Evolutionary conservation across 2,329 filamentous ascomycete species (phyloP).

Genomic region (Aaosphaeria arxii): DNA sequence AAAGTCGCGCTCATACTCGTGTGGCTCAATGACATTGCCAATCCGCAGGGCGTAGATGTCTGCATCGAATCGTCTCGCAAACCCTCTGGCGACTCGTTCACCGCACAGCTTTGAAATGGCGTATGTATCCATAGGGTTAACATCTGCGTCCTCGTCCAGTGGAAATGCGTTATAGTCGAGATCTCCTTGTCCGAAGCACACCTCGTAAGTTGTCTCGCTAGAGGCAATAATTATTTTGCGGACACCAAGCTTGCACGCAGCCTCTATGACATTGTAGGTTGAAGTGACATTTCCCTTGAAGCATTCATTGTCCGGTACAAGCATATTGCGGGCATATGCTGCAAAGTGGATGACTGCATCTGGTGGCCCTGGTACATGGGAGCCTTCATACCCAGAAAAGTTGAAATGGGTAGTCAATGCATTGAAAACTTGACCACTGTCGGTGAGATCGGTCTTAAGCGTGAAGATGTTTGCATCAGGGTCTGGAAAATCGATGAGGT

Average conservation of each 20-base stretch:
- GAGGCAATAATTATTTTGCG: slow-evolving; percentile 61
- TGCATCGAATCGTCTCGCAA: slow-evolving; percentile 52
- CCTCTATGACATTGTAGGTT: slow-evolving; percentile 63
- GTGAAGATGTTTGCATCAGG: slow-evolving; percentile 48
- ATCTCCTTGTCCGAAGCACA: slow-evolving; percentile 60
- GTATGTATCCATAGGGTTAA: slow-evolving; percentile 61
- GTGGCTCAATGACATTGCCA: slow-evolving; percentile 60
- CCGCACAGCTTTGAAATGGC: slow-evolving; percentile 59
- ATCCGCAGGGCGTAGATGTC: slow-evolving; percentile 63
- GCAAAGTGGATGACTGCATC: slow-evolving; percentile 64
- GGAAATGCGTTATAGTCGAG: slow-evolving; percentile 57
- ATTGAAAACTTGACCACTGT: slow-evolving; percentile 56
- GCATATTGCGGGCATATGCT: slow-evolving; percentile 58
- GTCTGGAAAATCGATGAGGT: slow-evolving; percentile 47
- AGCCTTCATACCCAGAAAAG: slow-evolving; percentile 48
- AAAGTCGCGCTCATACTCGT: slow-evolving; percentile 58
- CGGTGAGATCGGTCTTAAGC: slow-evolving; percentile 54
- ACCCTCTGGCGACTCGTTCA: slow-evolving; percentile 56
- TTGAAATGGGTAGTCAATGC: slow-evolving; percentile 55
- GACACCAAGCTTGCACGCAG: slow-evolving; percentile 59
- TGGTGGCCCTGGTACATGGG: slow-evolving; percentile 44
- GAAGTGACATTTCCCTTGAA: slow-evolving; percentile 55
- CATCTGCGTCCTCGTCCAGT: slow-evolving; percentile 57
- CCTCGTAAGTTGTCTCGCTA: slow-evolving; percentile 60
- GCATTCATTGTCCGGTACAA: slow-evolving; percentile 59